phyloP scores from a whole-genome alignment of 202 grass and related monocot species.

The Setaria viridis region DNA sequence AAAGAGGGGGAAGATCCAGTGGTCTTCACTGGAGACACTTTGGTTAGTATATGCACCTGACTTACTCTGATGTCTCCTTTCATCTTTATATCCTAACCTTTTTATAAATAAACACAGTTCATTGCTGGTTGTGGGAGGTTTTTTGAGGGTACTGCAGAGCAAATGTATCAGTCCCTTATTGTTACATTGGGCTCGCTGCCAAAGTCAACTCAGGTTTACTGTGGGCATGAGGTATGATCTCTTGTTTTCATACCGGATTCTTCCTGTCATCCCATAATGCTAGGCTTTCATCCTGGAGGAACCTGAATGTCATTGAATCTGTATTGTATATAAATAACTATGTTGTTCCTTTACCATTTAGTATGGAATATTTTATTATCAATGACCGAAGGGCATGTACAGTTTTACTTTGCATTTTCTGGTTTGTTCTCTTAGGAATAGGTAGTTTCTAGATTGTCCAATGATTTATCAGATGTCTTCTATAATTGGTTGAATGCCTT shows the following conservation, averaged over 20 bases:
- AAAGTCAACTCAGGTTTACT: constrained; percentile 95
- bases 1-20: constrained; percentile 72
- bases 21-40: constrained; percentile 95
- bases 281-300: neutral
- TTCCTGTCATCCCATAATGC: constrained; percentile 10
- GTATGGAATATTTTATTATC: neutral
- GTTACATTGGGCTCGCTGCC: constrained; percentile 85
- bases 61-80: constrained; percentile 10
- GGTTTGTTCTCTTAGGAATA: neutral
- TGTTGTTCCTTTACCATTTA: neutral
- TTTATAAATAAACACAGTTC: constrained; percentile 56
- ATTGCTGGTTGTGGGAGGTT: constrained; percentile 95
- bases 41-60: constrained; percentile 64
- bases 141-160: constrained; percentile 95
- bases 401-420: constrained; percentile 2
- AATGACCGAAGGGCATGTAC: neutral
- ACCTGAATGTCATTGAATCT: neutral
- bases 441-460: neutral
- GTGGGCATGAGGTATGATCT: constrained; percentile 82
- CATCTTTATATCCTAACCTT: constrained; percentile 34
- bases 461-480: neutral
- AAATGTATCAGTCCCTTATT: constrained; percentile 95
- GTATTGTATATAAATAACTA: neutral
- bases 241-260: neutral
- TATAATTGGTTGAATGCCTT: neutral